phyloP scores from a whole-genome alignment of 2,329 filamentous ascomycete genomes.

The Fonsecaea nubica region DNA sequence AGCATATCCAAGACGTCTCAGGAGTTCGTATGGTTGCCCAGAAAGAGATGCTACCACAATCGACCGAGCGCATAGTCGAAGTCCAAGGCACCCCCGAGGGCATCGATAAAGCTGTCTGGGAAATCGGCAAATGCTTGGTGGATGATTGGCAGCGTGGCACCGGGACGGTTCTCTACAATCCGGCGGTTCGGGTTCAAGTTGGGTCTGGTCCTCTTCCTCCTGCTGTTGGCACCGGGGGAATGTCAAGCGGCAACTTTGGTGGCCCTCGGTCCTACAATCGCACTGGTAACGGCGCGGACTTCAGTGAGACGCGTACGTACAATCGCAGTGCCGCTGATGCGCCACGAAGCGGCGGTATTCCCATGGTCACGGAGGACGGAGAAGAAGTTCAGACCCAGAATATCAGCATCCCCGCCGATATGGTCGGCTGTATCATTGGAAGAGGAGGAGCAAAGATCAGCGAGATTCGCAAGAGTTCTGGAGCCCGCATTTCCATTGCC shows the following conservation, averaged over 20 bases:
- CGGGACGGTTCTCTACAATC: conserved; percentile 97
- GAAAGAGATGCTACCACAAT: conserved; percentile 99
- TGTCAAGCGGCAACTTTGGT: conserved; percentile 51
- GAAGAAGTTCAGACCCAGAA: conserved; percentile 99
- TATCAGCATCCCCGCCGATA: conserved; percentile 98
- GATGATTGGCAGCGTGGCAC: conserved; percentile 98
- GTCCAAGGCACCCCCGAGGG: conserved; percentile 93
- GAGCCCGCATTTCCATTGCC: conserved; percentile 95
- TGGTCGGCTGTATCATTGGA: conserved; percentile 99
- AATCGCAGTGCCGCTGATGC: conserved; percentile 82
- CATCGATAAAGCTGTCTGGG: conserved; percentile 95
- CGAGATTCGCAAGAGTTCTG: conserved; percentile 96
- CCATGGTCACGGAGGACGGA: conserved; percentile 91
- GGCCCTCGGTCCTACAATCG: conserved; percentile 79
- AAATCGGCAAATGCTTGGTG: conserved; percentile 97
- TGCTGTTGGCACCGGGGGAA: conserved; percentile 53
- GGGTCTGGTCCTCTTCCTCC: conserved; percentile 61
- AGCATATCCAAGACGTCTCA: conserved; percentile 96
- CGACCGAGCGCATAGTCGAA: conserved; percentile 96
- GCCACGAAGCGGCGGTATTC: conserved; percentile 65
- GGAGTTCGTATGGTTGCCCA: conserved; percentile 99
- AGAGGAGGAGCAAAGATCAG: conserved; percentile 95
- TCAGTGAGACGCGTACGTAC: conserved; percentile 79
- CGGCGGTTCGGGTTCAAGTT: conserved; percentile 82
- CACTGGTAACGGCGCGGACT: conserved; percentile 96